Conservation (phyloP, 2,329 filamentous ascomycete species). For the Stagonosporopsis tanaceti region DNA sequence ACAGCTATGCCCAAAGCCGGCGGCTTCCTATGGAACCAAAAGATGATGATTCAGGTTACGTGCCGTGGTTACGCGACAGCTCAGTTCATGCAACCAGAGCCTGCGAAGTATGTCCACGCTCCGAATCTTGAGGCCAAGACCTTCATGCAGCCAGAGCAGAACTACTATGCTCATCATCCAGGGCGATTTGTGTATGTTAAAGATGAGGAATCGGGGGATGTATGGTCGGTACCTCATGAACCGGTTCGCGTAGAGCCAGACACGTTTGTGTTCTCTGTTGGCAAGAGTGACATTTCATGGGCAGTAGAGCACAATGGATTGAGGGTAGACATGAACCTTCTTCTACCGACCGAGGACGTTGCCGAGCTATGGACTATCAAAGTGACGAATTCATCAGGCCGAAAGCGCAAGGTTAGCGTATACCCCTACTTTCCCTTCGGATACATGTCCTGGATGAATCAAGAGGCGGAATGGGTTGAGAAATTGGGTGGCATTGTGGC, state of each 20-base stretch:
- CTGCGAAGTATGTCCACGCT: conserved; percentile 66
- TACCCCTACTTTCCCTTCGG: conserved; percentile 67
- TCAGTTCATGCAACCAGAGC: conserved; percentile 69
- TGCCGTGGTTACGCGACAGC: conserved; percentile 67
- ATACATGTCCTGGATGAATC: conserved; percentile 71
- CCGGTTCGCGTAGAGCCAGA: conserved; percentile 60
- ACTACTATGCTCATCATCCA: conserved; percentile 66
- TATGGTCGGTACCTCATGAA: conserved; percentile 66
- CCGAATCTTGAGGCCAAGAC: conserved; percentile 66
- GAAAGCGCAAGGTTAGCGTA: conserved; percentile 58
- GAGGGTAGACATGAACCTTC: conserved; percentile 61
- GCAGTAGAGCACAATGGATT: conserved; percentile 60
- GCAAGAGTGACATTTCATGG: conserved; percentile 65
- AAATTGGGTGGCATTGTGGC: conserved; percentile 61
- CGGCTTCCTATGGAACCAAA: conserved; percentile 67
- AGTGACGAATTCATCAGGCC: conserved; percentile 59
- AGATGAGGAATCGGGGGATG: conserved; percentile 59
- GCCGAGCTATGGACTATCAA: conserved; percentile 64
- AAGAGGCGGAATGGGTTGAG: conserved; percentile 61
- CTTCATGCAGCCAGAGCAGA: conserved; percentile 69
- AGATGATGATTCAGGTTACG: conserved; percentile 68
- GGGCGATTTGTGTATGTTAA: conserved; percentile 68
- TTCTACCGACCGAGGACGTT: conserved; percentile 62
- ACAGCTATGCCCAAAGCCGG: conserved; percentile 64
- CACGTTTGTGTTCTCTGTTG: conserved; percentile 62